Conservation (phyloP, 2,329 filamentous ascomycete genomes). For the Scedosporium boydii region DNA sequence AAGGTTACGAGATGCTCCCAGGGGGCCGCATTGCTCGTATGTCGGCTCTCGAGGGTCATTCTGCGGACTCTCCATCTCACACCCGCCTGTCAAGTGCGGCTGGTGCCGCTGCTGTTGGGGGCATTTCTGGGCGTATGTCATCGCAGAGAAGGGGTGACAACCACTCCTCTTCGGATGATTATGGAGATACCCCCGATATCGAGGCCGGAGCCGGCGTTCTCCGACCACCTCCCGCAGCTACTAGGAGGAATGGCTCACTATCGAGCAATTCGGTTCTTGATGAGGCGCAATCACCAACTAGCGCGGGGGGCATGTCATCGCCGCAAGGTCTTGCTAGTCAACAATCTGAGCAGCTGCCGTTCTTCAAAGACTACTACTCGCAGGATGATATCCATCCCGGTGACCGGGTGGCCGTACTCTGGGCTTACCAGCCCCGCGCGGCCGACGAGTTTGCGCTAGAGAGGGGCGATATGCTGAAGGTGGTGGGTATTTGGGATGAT, state of each 20-base stretch:
- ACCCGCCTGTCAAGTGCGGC: conserved; percentile 26
- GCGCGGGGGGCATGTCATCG: conserved; percentile 68
- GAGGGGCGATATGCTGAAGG: conserved; percentile 94
- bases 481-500: conserved; percentile 98
- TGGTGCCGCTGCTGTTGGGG: conserved; percentile 31
- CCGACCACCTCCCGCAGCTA: conserved; percentile 46
- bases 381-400: conserved; percentile 90
- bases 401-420: conserved; percentile 82
- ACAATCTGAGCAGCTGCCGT: conserved; percentile 89
- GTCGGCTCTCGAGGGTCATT: conserved; percentile 79
- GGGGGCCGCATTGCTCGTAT: conserved; percentile 89
- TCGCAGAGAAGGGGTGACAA: conserved; percentile 33
- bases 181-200: conserved; percentile 62
- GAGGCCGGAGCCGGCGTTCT: conserved; percentile 47
- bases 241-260: conserved; percentile 75
- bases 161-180: conserved; percentile 63
- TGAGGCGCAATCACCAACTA: conserved; percentile 63
- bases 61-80: conserved; percentile 49
- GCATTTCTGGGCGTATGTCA: conserved; percentile 14
- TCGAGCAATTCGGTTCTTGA: conserved; percentile 75
- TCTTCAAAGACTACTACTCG: conserved; percentile 98
- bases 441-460: conserved; percentile 89
- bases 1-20: conserved; percentile 66
- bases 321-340: conserved; percentile 76
- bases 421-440: conserved; percentile 93